Evolutionary conservation across 208 protist genomes (phyloP), one percentile per base, ranked within the genome.

Genomic region (Leishmania arabica): DNA sequence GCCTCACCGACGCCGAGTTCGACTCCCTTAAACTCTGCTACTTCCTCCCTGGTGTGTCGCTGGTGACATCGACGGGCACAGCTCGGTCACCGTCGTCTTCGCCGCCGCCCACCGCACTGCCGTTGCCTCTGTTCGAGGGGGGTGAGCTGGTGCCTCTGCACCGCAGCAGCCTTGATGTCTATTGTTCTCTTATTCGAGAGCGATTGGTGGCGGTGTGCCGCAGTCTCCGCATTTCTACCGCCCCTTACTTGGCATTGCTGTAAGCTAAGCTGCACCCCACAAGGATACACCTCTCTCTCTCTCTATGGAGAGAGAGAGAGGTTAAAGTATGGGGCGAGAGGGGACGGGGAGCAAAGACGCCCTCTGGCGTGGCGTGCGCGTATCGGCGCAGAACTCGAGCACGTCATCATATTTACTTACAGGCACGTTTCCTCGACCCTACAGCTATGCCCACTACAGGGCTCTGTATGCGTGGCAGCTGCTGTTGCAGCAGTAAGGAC

Each of bases 41-140:
- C 79, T 86, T 87, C 62, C 84, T 94, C 19, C 91, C 91, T 65
- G 91, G 91, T 21, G 85, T 94, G 49, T 80, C 84, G 34, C 51
- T 83, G n/a, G 65, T 53, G 27, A 79, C 53, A 56, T 31, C 74
- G 17, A 9, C 19, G 49, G 37, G 3, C 27, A 42, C 49, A 31
- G 13, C 77, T 62, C 19, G 34, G 49, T 3, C n/a, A 24, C 51
- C 42, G 53, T 53, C 66, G 45, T 49, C 62, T 42, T 31, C 62
- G 53, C 19, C 45, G 64, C 27, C 73, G 47, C 75, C 49, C 21
- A 15, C 64, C 37, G 51, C 65, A 51, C 42, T n/a, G 15, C 77
- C 85, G 19, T 64, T 94, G 24, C 89, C 91, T 31, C 77, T 94
- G 45, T 92, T 91, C 51, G 21, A n/a, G 19, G 87, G 87, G 21